phyloP scores from a whole-genome alignment of 2,329 filamentous ascomycete genomes.

The Paecilomyces variotii region DNA sequence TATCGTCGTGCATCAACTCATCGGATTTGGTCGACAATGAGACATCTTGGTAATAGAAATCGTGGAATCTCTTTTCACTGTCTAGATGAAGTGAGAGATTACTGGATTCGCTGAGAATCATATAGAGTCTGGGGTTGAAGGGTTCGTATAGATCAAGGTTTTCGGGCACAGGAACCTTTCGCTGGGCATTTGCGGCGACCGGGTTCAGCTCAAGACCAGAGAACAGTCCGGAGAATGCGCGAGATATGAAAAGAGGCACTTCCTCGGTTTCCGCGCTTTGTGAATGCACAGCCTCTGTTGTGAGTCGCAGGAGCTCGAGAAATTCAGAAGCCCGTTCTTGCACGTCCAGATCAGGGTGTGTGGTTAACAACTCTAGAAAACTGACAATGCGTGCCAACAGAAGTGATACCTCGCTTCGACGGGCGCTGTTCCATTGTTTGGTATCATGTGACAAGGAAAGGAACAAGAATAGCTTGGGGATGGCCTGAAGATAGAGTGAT shows the following conservation, averaged over 20 bases:
- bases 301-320: slow-evolving; percentile 78
- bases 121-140: slow-evolving; percentile 67
- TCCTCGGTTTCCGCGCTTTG: slow-evolving; percentile 38
- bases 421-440: slow-evolving; percentile 61
- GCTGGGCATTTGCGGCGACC: slow-evolving; percentile 72
- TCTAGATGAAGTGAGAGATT: slow-evolving; percentile 37
- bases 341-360: slow-evolving; percentile 83
- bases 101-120: slow-evolving; percentile 54
- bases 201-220: slow-evolving; percentile 83
- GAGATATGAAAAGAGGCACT: slow-evolving; percentile 74
- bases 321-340: slow-evolving; percentile 94
- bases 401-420: slow-evolving; percentile 66
- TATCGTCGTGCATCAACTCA: slow-evolving; percentile 13
- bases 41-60: slow-evolving; percentile 33
- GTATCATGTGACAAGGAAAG: slow-evolving; percentile 59
- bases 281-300: slow-evolving; percentile 59
- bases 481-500: slow-evolving; percentile 73
- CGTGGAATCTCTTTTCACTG: slow-evolving; percentile 37
- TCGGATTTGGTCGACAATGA: slow-evolving; percentile 12
- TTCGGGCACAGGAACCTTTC: slow-evolving; percentile 72
- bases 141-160: slow-evolving; percentile 71
- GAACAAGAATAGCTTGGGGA: slow-evolving; percentile 66
- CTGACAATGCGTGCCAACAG: slow-evolving; percentile 75
- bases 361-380: slow-evolving; percentile 67
- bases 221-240: slow-evolving; percentile 85